Evolutionary conservation across 768 basidiomycete species (phyloP).

Genomic region (Xerocomus potaroensis): DNA sequence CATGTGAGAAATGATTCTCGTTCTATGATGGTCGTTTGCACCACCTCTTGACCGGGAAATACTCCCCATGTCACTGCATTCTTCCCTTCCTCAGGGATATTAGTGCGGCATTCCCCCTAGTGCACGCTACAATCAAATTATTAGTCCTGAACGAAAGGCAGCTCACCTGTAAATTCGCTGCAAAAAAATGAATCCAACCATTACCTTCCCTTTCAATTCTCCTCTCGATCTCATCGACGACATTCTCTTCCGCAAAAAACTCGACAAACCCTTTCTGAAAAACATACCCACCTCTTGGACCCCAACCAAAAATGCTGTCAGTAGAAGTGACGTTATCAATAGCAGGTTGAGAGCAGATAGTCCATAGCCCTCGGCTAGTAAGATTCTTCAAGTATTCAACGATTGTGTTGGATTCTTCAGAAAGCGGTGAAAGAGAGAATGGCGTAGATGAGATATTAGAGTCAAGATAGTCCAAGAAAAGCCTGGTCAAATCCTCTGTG

Average conservation of each 20-base stretch:
- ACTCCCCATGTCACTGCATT: constrained; percentile 99
- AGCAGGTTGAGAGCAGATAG: constrained; percentile 93
- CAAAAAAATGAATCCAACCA: constrained; percentile 81
- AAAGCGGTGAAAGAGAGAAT: constrained; percentile 81
- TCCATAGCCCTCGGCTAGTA: constrained; percentile 86
- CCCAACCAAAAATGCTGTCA: constrained; percentile 87
- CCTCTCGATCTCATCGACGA: constrained; percentile 57
- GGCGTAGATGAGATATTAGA: constrained; percentile 75
- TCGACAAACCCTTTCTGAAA: constrained; percentile 98
- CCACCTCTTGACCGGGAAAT: constrained; percentile 94
- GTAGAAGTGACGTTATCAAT: constrained; percentile 75
- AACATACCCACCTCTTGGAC: constrained; percentile 87
- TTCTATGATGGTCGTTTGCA: constrained; percentile 96
- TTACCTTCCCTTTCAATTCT: constrained; percentile 50
- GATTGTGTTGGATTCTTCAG: constrained; percentile 77
- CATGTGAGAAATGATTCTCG: constrained; percentile 91
- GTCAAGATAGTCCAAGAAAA: constrained; percentile 80
- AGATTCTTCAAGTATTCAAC: constrained; percentile 71
- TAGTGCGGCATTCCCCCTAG: constrained; percentile 76
- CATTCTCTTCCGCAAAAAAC: constrained; percentile 73
- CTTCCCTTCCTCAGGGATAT: constrained; percentile 70
- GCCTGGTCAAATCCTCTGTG: constrained; percentile 61
- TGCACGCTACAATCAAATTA: background rate
- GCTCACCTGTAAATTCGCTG: constrained; percentile 69
- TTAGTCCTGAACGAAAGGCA: background rate